A percentile compares a stretch with the other conserved stretches of the same genome.
Evolutionary conservation across 805 yeast genomes (phyloP).

Genomic region (Saccharomyces paradoxus): DNA sequence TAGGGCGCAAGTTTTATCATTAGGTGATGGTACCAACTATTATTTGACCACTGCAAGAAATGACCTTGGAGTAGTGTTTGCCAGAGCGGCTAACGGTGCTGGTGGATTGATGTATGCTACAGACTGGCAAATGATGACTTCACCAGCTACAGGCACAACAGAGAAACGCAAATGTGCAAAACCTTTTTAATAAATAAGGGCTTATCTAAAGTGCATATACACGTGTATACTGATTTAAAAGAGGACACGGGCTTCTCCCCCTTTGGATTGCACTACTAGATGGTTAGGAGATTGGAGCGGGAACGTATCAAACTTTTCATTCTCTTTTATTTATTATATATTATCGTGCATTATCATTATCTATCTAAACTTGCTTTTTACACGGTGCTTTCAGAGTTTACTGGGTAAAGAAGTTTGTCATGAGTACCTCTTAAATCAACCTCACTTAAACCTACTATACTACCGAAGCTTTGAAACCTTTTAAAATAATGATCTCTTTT

Average conservation of each 20-base stretch:
- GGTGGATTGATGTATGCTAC: slow-evolving; percentile 79
- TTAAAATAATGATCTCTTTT: slow-evolving; percentile 57
- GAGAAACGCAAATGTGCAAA: slow-evolving; percentile 89
- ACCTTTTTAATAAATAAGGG: slow-evolving; percentile 42
- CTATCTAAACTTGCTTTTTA: not conserved
- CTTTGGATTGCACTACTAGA: not conserved
- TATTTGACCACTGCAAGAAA: slow-evolving; percentile 83
- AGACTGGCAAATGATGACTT: slow-evolving; percentile 94
- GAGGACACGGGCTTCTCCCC: not conserved
- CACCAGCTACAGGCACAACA: slow-evolving; percentile 61
- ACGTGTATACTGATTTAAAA: not conserved
- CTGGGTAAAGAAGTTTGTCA: slow-evolving; percentile 25
- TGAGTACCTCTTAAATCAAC: slow-evolving; percentile 54
- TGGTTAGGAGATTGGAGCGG: not conserved
- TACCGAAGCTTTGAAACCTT: slow-evolving; percentile 66
- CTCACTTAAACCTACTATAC: slow-evolving; percentile 71
- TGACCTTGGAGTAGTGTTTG: slow-evolving; percentile 90
- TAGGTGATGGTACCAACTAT: slow-evolving; percentile 92
- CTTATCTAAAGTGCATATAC: not conserved
- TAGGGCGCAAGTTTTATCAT: slow-evolving; percentile 66
- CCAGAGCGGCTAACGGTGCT: slow-evolving; percentile 54
- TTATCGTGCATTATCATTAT: not conserved
- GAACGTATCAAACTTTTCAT: not conserved
- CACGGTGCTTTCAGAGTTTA: slow-evolving; percentile 4
- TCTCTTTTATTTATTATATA: not conserved